Conservation (phyloP, 1,284 basidiomycete species). For the Afroboletus lepidellus region DNA sequence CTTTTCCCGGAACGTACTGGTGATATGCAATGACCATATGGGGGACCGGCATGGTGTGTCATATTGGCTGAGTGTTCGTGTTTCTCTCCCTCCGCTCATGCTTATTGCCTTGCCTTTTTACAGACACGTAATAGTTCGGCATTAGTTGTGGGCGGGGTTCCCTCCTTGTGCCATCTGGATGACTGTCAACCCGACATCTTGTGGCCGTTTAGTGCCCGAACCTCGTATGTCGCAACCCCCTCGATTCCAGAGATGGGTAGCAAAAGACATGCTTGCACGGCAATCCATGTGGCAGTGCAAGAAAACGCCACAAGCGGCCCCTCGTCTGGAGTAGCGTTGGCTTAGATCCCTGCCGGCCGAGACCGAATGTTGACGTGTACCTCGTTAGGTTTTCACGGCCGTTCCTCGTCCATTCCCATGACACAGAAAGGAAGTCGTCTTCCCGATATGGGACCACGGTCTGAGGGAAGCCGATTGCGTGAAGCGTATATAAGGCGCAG, state of each 20-base stretch:
- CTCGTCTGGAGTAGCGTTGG: no score
- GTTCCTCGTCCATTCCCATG: background rate
- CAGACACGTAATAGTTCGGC: background rate
- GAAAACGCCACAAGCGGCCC: no score
- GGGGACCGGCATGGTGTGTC: background rate
- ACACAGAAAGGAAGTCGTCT: background rate
- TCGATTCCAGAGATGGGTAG: no score
- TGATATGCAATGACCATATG: background rate
- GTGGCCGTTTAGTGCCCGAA: no score
- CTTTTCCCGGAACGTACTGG: background rate
- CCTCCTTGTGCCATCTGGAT: no score
- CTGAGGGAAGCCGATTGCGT: no score
- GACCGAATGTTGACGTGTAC: background rate
- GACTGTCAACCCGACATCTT: no score
- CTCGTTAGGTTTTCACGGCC: background rate
- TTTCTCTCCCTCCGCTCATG: background rate
- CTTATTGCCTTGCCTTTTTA: background rate
- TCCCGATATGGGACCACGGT: no score
- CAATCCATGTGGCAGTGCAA: no score
- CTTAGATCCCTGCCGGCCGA: background rate
- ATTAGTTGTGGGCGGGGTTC: background rate
- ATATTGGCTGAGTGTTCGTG: background rate
- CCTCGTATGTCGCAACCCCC: no score
- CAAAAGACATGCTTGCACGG: no score
- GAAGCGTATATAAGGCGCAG: background rate